Percentiles rank a stretch among this genome's conserved stretches.
Conservation (phyloP, 2,329 filamentous ascomycete genomes). For the Metarhizium album region DNA sequence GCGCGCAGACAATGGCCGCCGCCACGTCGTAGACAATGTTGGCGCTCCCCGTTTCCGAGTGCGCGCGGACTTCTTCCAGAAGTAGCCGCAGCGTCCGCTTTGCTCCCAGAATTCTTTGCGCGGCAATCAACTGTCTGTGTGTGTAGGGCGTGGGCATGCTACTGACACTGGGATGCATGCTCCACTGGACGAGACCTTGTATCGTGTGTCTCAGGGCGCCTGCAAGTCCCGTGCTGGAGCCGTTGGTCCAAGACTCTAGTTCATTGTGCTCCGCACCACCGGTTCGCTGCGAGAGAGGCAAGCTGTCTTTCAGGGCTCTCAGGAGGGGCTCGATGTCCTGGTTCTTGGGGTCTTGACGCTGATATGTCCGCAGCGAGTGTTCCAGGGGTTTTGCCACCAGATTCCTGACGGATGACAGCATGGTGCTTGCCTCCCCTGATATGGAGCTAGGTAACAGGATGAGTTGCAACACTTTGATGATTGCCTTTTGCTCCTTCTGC, state of each 20-base stretch:
- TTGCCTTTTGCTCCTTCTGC: constrained; percentile 53
- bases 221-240: constrained; percentile 43
- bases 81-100: constrained; percentile 49
- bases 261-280: constrained; percentile 54
- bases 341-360: constrained; percentile 54
- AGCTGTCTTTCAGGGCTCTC: constrained; percentile 50
- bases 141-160: constrained; percentile 56
- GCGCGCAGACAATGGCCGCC: constrained; percentile 58
- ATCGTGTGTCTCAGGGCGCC: constrained; percentile 50
- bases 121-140: constrained; percentile 57
- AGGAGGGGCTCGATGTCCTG: constrained; percentile 61
- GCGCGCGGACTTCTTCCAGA: constrained; percentile 55
- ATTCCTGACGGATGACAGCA: constrained; percentile 61
- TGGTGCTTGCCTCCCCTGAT: constrained; percentile 58
- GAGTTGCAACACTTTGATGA: constrained; percentile 62
- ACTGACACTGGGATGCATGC: constrained; percentile 42
- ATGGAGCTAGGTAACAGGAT: constrained; percentile 61
- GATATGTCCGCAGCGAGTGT: constrained; percentile 54
- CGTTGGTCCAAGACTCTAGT: constrained; percentile 54
- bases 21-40: constrained; percentile 58
- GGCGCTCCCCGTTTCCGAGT: constrained; percentile 48
- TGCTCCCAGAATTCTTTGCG: constrained; percentile 50
- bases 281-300: constrained; percentile 48
- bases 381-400: constrained; percentile 61
- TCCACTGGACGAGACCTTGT: constrained; percentile 57